Base-by-base conservation (phyloP, 2,329 filamentous ascomycete species). In the Talaromyces atroroseus region DNA sequence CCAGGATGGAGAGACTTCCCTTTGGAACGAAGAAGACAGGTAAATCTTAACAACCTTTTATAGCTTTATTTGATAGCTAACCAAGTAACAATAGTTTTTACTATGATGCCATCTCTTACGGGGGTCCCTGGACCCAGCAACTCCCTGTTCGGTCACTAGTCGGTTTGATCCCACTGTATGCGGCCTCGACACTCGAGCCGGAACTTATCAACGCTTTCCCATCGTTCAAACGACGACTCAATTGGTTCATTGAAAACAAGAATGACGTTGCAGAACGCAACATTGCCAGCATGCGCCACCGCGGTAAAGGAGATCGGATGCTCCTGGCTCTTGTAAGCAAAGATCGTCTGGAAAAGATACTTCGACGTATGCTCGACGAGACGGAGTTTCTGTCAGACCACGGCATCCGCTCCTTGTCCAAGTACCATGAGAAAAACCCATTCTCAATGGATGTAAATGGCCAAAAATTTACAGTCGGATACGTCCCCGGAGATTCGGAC, bases 41-140 rank as follows among this genome's bases (percentile, higher is more conserved):
- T 73, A 63, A 49, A 45, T 49, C 12, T 14, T 20, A 11, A 20
- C 11, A 18, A 16, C 16, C n/a, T n/a, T 11, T 5, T 12, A 12
- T 29, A n/a, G 1, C 16, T 54, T 21, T 5, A 21, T 42, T 6
- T 16, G 18, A 32, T 24, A 44, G 18, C 62, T 68, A 46, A 71
- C 52, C 7, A 14, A 11, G 6, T 5, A 11, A 53, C 26, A 11
- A 14, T 3, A 75, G 90, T 56, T 97, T 97, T 79, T 97, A 97
- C 80, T 97, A 97, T 69, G 92, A 97, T 75, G 92, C 92, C 24
- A 97, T 97, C 62, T 95, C 92, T 1, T 97, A 90, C 84, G 92
- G 92, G 50, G 91, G 91, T 8, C 92, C 92, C 7, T 95, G 87
- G 86, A 89, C 89, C 53, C 90, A 96, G 67, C 92, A 96, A 72